phyloP scores from a whole-genome alignment of 495 filamentous ascomycete genomes.

The Aspergillus egyptiacus region DNA sequence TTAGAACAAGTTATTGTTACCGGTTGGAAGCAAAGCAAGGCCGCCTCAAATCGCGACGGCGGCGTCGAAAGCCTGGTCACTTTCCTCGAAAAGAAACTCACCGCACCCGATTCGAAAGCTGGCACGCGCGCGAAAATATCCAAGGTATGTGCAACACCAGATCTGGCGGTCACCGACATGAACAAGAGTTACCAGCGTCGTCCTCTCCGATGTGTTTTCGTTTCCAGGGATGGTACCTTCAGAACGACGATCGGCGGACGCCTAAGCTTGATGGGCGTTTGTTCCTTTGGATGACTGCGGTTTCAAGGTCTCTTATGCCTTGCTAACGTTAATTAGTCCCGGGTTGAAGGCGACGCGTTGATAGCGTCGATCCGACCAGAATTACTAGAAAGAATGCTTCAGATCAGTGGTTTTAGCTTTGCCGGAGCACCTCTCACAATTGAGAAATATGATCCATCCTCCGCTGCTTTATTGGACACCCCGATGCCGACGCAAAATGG shows the following conservation, averaged over 20 bases:
- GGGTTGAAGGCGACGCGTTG: constrained; percentile 61
- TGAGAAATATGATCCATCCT: constrained; percentile 29
- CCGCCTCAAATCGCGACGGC: constrained; percentile 59
- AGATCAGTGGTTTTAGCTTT: constrained; percentile 58
- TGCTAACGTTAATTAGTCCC: constrained; percentile 72
- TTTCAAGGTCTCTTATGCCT: constrained; percentile 51
- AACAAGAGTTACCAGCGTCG: constrained; percentile 45
- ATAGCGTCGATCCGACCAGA: constrained; percentile 61
- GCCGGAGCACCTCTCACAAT: constrained; percentile 57
- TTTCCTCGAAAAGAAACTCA: constrained; percentile 79
- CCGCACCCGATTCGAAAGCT: constrained; percentile 42
- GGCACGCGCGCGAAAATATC: constrained; percentile 59
- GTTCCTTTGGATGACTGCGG: constrained; percentile 43
- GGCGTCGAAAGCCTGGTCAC: constrained; percentile 62
- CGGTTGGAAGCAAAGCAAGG: constrained; percentile 75
- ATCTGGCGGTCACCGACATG: constrained; percentile 46
- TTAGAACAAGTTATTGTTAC: constrained; percentile 49
- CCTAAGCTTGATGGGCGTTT: constrained; percentile 27
- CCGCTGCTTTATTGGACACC: constrained; percentile 23
- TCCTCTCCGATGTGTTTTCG: constrained; percentile 50
- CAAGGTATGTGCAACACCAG: constrained; percentile 70
- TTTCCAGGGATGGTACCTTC: constrained; percentile 51
- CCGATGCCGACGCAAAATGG: constrained; percentile 19
- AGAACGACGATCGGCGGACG: constrained; percentile 51
- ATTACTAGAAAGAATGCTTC: constrained; percentile 53